Conservation (phyloP, 208 protist genomes). For the Trypanosomatidae sp. region DNA sequence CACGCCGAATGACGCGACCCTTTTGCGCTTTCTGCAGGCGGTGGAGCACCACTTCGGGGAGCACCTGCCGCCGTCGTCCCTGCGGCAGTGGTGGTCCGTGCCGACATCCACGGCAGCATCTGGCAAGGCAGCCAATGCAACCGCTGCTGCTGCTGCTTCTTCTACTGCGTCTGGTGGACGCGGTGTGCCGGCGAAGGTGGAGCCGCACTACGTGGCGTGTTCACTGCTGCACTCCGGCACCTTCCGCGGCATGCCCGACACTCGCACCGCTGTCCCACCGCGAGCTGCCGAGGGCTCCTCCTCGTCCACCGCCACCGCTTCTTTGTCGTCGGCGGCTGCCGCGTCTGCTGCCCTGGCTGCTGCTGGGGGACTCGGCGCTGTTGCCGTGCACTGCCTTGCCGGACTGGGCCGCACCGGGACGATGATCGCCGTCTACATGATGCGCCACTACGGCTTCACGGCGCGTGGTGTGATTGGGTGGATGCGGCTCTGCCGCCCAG, state of each 20-base stretch:
- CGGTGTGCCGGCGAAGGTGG: no score
- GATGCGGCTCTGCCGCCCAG: constrained; percentile 94
- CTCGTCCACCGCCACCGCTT: background rate
- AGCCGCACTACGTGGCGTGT: constrained; percentile 5
- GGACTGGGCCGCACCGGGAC: constrained; percentile 96
- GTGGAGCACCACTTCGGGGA: constrained; percentile 64
- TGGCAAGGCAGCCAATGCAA: background rate
- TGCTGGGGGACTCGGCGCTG: constrained; percentile 30
- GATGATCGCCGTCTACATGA: constrained; percentile 90
- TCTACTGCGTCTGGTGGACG: no score
- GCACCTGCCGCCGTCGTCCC: constrained; percentile 1
- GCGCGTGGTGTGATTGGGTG: constrained; percentile 93
- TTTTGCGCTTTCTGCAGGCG: constrained; percentile 90
- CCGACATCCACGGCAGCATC: background rate
- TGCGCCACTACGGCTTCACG: constrained; percentile 94
- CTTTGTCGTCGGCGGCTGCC: background rate
- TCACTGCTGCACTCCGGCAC: constrained; percentile 28
- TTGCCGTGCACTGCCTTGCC: constrained; percentile 96
- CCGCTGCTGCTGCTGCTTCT: background rate
- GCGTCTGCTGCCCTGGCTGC: background rate
- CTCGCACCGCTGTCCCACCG: constrained; percentile 20
- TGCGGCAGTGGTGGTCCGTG: constrained; percentile 26
- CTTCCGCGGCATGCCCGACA: constrained; percentile 43
- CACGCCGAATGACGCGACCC: constrained; percentile 77
- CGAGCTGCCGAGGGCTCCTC: background rate